Evolutionary conservation across 2,329 filamentous ascomycete species (phyloP).

Genomic region (Fusarium sp.): DNA sequence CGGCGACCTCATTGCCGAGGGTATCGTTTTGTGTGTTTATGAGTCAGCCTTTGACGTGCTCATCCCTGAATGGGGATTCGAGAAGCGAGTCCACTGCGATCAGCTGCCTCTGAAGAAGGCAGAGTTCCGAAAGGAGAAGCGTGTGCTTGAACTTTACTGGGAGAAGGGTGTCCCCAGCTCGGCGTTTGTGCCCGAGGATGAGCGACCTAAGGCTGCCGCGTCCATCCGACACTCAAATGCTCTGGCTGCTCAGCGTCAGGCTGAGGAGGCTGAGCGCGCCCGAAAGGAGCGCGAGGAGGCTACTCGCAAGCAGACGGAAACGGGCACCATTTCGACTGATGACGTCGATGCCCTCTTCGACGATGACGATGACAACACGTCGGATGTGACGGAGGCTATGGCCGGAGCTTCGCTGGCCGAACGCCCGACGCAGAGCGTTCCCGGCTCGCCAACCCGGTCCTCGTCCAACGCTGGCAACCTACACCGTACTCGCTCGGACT

Average conservation of each 20-base stretch:
- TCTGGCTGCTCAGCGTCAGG: constrained; percentile 79
- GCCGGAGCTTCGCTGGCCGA: constrained; percentile 90
- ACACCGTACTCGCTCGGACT: constrained; percentile 91
- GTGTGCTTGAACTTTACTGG: constrained; percentile 97
- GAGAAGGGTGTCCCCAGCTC: constrained; percentile 99
- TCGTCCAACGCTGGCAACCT: constrained; percentile 74
- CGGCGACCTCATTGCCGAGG: constrained; percentile 92
- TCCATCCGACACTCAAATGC: constrained; percentile 80
- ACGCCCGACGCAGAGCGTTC: constrained; percentile 93
- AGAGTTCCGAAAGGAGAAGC: constrained; percentile 97
- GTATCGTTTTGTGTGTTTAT: constrained; percentile 96
- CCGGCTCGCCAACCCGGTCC: constrained; percentile 86
- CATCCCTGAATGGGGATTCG: constrained; percentile 97
- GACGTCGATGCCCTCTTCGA: constrained; percentile 97
- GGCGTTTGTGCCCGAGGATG: constrained; percentile 95
- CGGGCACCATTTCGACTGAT: constrained; percentile 91
- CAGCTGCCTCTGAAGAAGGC: constrained; percentile 98
- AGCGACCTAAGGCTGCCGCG: constrained; percentile 85
- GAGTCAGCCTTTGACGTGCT: constrained; percentile 98
- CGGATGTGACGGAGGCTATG: constrained; percentile 90
- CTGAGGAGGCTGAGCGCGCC: constrained; percentile 82
- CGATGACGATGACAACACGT: constrained; percentile 88
- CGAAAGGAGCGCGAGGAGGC: constrained; percentile 91
- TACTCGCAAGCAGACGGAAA: constrained; percentile 92
- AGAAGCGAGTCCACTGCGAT: constrained; percentile 99